phyloP scores from a whole-genome alignment of 2,329 filamentous ascomycete species.

The Atkinsonella texensis region DNA sequence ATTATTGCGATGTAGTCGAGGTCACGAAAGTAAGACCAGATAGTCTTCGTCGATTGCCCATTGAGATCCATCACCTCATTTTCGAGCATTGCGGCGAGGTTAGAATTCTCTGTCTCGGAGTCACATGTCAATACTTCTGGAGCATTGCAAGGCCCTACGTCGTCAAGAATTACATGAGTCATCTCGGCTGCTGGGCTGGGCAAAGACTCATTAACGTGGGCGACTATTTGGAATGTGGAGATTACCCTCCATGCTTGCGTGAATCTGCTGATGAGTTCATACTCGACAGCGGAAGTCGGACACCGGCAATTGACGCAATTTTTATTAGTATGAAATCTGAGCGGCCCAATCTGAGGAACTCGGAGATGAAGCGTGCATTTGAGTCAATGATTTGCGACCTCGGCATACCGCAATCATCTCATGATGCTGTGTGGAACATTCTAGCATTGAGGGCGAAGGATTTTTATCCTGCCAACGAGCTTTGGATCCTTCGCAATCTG shows the following conservation, averaged over 20 bases:
- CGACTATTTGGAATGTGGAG: background rate
- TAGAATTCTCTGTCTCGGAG: background rate
- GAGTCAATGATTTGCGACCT: too few species aligned
- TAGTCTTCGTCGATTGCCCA: background rate
- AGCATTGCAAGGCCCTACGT: background rate
- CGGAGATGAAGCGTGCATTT: too few species aligned
- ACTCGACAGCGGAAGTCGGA: background rate
- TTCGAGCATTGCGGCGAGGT: background rate
- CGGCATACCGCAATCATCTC: too few species aligned
- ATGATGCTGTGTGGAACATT: background rate
- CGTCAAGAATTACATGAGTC: background rate
- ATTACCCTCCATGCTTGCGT: background rate
- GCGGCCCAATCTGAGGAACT: too few species aligned
- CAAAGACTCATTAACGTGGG: background rate
- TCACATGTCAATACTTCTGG: slow-evolving; percentile 3
- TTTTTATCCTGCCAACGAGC: background rate
- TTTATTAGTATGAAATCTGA: too few species aligned
- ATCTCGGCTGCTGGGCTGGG: background rate
- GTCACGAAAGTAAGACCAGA: background rate
- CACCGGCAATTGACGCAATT: background rate
- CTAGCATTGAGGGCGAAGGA: background rate
- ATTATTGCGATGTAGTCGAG: background rate
- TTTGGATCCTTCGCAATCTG: slow-evolving; percentile 2
- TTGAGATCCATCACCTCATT: background rate
- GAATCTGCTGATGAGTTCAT: background rate